These are phyloP conservation scores for Paecilomyces niveus DNA, from an alignment of 2,329 filamentous ascomycete species.

Conservation along the genomic window DNA sequence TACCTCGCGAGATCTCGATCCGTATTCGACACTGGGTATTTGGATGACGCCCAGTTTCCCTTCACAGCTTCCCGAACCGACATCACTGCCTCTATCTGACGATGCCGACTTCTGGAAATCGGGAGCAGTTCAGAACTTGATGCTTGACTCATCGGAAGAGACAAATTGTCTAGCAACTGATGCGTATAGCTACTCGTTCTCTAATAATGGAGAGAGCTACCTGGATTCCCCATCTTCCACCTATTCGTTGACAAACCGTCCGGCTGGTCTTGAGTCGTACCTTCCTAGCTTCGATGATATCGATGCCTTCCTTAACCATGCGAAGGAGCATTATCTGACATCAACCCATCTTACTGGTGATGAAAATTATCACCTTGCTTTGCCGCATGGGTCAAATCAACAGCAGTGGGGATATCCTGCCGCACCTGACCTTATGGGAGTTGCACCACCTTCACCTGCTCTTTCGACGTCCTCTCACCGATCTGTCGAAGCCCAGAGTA, in stretches of 20 bases:
- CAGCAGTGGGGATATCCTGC: constrained; percentile 1
- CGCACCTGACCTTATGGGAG: constrained; percentile 1
- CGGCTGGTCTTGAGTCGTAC: constrained; percentile 5
- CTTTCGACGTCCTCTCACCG: constrained; percentile 17
- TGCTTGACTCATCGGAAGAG: not conserved
- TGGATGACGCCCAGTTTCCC: not conserved
- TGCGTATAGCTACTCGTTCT: not conserved
- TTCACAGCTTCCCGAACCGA: not conserved
- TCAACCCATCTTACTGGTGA: constrained; percentile 3
- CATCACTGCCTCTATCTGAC: not conserved
- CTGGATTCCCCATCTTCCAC: constrained; percentile 4
- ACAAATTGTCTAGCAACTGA: not conserved
- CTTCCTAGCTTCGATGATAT: constrained; percentile 5
- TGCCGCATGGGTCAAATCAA: constrained; percentile 5
- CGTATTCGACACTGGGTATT: not conserved
- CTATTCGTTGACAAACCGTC: constrained; percentile 5
- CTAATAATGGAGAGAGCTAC: not conserved
- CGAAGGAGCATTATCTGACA: constrained; percentile 1
- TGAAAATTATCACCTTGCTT: constrained; percentile 6
- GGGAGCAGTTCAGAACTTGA: not conserved
- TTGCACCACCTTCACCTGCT: constrained; percentile 13
- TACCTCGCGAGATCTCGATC: not conserved
- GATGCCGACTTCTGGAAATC: not conserved
- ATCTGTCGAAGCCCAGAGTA: constrained; percentile 4
- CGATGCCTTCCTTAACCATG: constrained; percentile 6